Base-by-base conservation (phyloP, 1,139 yeast genomes). In the Yamadazyma epiphylla region DNA sequence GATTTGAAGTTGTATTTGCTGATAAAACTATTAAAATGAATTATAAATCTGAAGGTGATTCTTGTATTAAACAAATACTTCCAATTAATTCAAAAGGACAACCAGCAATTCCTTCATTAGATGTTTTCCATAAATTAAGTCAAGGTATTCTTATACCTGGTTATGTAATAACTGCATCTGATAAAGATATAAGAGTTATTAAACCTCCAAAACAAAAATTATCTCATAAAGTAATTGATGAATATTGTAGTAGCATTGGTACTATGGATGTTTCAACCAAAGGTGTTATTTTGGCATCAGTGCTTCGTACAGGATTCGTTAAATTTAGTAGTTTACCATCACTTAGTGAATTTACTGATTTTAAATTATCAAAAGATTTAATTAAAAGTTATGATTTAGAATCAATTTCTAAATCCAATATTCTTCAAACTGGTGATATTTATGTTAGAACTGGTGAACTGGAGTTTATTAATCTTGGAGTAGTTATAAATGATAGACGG, bases 401-500 rank as follows among this genome's bases (percentile, higher is more conserved):
- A 8, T 37, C 53, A 1, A 57, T 61, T 0, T 29, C 48, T 5
- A 41, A 49, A 4, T 60, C 70, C 1, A 52, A 49, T 14, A 45
- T 89, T 1, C 58, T 84, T 25, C 67, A 74, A 20, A 75, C 80
- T 27, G 97, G 98, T 12, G 95, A 87, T 43, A 58, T 87, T 4
- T 64, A 82, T 31, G 49, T 85, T 3, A 70, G 89, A 39, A 63
- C 74, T 10, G 72, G 74, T 31, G 61, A 64, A 20, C 70, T 80
- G 1, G 81, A 79, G 41, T 78, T 85, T 0, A 43, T 56, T 14
- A 53, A 55, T 33, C 37, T 62, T 26, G 43, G 58, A 5, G 61
- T 66, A 26, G 61, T 58, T 11, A 45, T 66, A 22, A 71, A 63
- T 38, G 77, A 72, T 31, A 55, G 60, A 9, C 55, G 60, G 59